These are phyloP conservation scores for Trichoderma sp. DNA, from an alignment of 2,329 filamentous ascomycete species.

Conservation along the genomic window DNA sequence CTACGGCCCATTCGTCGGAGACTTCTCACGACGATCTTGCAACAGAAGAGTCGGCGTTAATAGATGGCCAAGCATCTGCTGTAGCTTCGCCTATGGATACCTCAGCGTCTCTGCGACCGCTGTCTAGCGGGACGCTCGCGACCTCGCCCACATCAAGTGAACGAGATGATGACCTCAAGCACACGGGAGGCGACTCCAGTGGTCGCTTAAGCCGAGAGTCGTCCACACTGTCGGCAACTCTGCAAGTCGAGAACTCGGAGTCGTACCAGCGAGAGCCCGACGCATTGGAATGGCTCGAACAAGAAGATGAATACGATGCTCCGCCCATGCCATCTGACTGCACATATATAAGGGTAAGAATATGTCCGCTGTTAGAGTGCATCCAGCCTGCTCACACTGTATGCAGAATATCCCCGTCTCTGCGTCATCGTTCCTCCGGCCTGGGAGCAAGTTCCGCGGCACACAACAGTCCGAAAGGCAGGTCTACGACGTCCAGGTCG, in stretches of 20 bases:
- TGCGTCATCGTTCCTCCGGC: constrained; percentile 82
- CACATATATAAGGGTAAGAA: constrained; percentile 41
- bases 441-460: constrained; percentile 85
- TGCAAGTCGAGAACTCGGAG: constrained; percentile 27
- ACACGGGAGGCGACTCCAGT: constrained; percentile 30
- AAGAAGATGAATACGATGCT: constrained; percentile 38
- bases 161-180: constrained; percentile 35
- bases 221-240: constrained; percentile 24
- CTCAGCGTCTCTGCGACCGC: constrained; percentile 48
- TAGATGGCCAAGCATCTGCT: constrained; percentile 33
- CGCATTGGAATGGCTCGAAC: constrained; percentile 30
- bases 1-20: constrained; percentile 29
- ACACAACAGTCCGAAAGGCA: constrained; percentile 93
- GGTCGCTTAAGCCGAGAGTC: constrained; percentile 31
- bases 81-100: constrained; percentile 42
- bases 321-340: constrained; percentile 44
- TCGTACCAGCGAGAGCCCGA: constrained; percentile 31
- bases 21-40: constrained; percentile 29
- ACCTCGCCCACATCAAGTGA: constrained; percentile 39
- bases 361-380: not conserved
- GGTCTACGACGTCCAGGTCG: constrained; percentile 92
- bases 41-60: constrained; percentile 33
- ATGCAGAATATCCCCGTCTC: constrained; percentile 70
- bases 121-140: constrained; percentile 37
- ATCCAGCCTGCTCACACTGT: constrained; percentile 2